These are phyloP conservation scores for Moricandia arvensis DNA, from an alignment of 345 rosid species.

Conservation along the genomic window DNA sequence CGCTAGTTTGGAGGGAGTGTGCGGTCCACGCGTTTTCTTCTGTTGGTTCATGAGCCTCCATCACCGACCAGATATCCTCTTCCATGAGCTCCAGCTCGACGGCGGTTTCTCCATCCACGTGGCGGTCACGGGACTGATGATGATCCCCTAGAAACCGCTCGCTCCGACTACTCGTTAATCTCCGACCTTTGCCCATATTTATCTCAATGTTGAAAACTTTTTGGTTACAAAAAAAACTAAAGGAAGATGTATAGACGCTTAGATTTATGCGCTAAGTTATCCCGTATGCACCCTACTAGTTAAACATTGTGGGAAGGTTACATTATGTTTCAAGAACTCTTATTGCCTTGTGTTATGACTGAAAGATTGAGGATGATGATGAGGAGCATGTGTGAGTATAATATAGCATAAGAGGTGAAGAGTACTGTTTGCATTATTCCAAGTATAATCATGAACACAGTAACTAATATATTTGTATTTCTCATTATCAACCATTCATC, in stretches of 20 bases:
- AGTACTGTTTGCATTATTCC: neutral
- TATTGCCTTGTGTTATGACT: too few relatives aligned
- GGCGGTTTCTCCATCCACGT: conserved; percentile 13
- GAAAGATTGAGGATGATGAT: too few relatives aligned
- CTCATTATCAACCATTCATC: too few relatives aligned
- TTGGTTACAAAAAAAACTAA: too few relatives aligned
- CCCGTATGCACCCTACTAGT: too few relatives aligned
- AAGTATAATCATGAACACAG: neutral
- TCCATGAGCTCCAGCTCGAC: conserved; percentile 55
- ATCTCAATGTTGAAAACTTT: neutral
- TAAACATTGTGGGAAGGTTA: too few relatives aligned
- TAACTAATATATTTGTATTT: neutral
- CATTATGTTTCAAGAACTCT: too few relatives aligned
- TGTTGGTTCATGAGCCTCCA: conserved; percentile 29
- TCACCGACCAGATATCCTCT: conserved; percentile 76
- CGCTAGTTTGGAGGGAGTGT: conserved; percentile 5
- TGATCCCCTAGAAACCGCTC: conserved; percentile 48
- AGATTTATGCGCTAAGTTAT: neutral
- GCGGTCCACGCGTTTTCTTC: conserved; percentile 43
- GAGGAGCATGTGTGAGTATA: too few relatives aligned
- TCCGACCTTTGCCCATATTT: conserved; percentile 50
- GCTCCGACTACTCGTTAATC: conserved; percentile 60
- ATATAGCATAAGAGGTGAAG: too few relatives aligned
- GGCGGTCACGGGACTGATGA: conserved; percentile 19
- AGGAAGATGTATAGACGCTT: neutral